Evolutionary conservation across 352 stramenopile species (phyloP).

Genomic region (Hyaloperonospora brassicae): DNA sequence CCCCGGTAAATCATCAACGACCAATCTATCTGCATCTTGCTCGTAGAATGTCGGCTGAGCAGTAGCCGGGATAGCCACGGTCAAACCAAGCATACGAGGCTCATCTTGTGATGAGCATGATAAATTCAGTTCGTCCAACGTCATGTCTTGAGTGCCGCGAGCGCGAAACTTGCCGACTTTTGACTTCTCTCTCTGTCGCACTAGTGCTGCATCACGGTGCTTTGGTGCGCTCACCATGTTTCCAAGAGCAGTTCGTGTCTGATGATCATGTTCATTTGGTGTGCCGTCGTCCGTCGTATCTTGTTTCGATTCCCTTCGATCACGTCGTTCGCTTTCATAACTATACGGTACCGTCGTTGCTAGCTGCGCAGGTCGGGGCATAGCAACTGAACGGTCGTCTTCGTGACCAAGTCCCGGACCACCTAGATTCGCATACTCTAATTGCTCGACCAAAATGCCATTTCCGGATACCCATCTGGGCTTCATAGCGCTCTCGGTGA

Average conservation of each 20-base stretch:
- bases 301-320: slow-evolving; percentile 4
- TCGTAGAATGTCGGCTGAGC: slow-evolving; percentile 35
- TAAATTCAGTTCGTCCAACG: slow-evolving; percentile 27
- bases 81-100: slow-evolving; percentile 4
- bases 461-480: slow-evolving; percentile 11
- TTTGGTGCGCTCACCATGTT: slow-evolving; percentile 28
- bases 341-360: slow-evolving; percentile 2
- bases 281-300: background rate
- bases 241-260: slow-evolving; percentile 25
- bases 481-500: slow-evolving; percentile 8
- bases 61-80: slow-evolving; percentile 10
- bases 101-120: slow-evolving; percentile 27
- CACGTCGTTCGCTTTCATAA: slow-evolving; percentile 4
- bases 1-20: slow-evolving; percentile 51
- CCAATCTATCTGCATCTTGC: slow-evolving; percentile 38
- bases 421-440: slow-evolving; percentile 22
- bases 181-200: slow-evolving; percentile 7
- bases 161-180: slow-evolving; percentile 13
- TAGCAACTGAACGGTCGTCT: slow-evolving; percentile 15
- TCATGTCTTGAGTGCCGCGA: slow-evolving; percentile 22
- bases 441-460: slow-evolving; percentile 28
- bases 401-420: slow-evolving; percentile 24
- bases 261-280: slow-evolving; percentile 7
- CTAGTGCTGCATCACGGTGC: slow-evolving; percentile 16
- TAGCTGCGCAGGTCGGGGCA: slow-evolving; percentile 24